Base-by-base conservation (phyloP, 2,329 filamentous ascomycete genomes). In the Cryphonectria carpinicola region DNA sequence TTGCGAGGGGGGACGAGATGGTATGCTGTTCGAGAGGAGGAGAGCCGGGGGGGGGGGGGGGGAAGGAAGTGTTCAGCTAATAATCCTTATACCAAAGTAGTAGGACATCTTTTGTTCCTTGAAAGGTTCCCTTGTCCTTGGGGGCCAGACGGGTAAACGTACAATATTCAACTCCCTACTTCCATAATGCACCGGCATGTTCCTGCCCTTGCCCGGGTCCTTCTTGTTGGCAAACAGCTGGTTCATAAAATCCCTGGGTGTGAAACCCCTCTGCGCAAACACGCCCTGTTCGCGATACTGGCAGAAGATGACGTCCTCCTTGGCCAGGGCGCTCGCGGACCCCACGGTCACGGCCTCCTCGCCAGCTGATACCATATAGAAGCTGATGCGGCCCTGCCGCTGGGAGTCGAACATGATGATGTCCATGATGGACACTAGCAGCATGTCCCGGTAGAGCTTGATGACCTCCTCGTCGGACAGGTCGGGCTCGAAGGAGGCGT, bases 381-480 rank as follows among this genome's bases (percentile, higher is more conserved):
- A 99, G 80, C 92, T 95, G 69, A 97, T 83, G 28, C 94, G 89
- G n/a, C 95, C 95, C 81, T 99, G 96, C 62, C 96, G 87, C 82
- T 99, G 96, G 0, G 96, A 95, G 78, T 99, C 96, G 78, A 97
- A 98, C 95, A 98, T 98, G 79, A 98, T 93, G 69, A 97, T 81
- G 79, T 99, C 96, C 94, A 99, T 96, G 75, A 98, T 92, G 69
- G 92, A 90, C 13, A 91, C 84, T 49, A 85, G 87, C 13, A 92
- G 77, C 90, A 92, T 92, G 76, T 90, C 88, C 71, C 83, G 86
- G 80, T 91, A 91, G 66, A 90, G 81, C 77, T 88, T 87, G 68
- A 89, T 77, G 17, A 90, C 83, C 74, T 86, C 82, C 66, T 87
- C 85, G 67, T 96, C 90, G 56, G 86, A 85, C 1, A 96, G 88